Conservation (phyloP, 164 flowering plant genomes). For the Liquidambar formosana region DNA sequence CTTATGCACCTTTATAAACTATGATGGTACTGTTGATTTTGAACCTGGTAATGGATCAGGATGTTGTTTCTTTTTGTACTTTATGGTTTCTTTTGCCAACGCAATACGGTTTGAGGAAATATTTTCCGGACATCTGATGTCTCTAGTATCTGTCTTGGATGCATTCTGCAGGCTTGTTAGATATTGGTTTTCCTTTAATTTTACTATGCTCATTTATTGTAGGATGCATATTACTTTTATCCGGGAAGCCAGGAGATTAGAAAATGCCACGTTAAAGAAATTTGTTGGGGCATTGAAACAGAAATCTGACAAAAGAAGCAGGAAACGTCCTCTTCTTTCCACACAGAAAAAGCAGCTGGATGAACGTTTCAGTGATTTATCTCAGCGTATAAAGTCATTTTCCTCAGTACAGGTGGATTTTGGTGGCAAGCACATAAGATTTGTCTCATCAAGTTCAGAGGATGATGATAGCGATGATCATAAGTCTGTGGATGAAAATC, state of each 20-base stretch:
- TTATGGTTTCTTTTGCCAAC: neutral
- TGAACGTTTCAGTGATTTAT: slow-evolving; percentile 50
- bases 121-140: neutral
- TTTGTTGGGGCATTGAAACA: slow-evolving; percentile 16
- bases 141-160: neutral
- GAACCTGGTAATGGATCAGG: neutral
- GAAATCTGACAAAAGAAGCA: slow-evolving; percentile 13
- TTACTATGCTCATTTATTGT: neutral
- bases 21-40: neutral
- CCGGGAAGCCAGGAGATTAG: slow-evolving; percentile 43
- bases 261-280: slow-evolving; percentile 36
- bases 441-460: slow-evolving; percentile 75
- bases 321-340: slow-evolving; percentile 32
- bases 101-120: neutral
- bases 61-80: neutral
- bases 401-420: slow-evolving; percentile 39
- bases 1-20: too few species aligned
- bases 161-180: neutral
- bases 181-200: neutral
- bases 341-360: slow-evolving; percentile 54
- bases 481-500: slow-evolving; percentile 20
- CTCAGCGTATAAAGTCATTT: slow-evolving; percentile 67
- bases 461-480: slow-evolving; percentile 46
- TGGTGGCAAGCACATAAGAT: slow-evolving; percentile 63
- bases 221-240: slow-evolving; percentile 59